Conservation (phyloP, 805 yeast genomes). For the Phaffomyces opuntiae region DNA sequence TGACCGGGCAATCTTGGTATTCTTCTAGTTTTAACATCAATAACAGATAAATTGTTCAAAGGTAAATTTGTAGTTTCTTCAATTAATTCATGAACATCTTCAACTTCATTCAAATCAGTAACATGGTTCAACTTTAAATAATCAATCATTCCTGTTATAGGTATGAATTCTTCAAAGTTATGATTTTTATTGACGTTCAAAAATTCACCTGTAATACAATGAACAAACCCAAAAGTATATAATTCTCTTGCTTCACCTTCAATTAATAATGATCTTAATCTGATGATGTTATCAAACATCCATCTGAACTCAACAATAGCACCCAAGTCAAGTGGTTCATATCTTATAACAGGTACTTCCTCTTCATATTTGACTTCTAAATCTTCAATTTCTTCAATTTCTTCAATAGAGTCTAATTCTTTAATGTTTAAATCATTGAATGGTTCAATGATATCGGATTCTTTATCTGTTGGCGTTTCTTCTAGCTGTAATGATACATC, state of each 20-base stretch:
- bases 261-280: slow-evolving; percentile 35
- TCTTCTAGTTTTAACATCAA: slow-evolving; percentile 60
- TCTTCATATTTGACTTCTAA: too few species aligned
- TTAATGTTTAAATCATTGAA: too few species aligned
- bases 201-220: slow-evolving; percentile 8
- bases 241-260: slow-evolving; percentile 58
- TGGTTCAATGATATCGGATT: too few species aligned
- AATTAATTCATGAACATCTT: slow-evolving; percentile 11
- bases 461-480: too few species aligned
- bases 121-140: slow-evolving; percentile 18
- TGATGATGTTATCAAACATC: slow-evolving; percentile 30
- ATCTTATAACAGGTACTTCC: too few species aligned
- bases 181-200: slow-evolving; percentile 14
- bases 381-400: too few species aligned
- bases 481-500: too few species aligned
- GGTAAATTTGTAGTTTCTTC: not conserved
- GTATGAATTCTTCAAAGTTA: slow-evolving; percentile 17
- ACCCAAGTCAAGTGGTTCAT: too few species aligned
- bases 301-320: not conserved
- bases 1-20: slow-evolving; percentile 40
- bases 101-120: not conserved
- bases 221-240: slow-evolving; percentile 31
- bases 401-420: too few species aligned
- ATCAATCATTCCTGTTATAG: slow-evolving; percentile 64
- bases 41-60: slow-evolving; percentile 26